Evolutionary conservation across 495 filamentous ascomycete species (phyloP), one percentile per base, ranked within the genome.

Genomic region (Aspergillus homomorphus): DNA sequence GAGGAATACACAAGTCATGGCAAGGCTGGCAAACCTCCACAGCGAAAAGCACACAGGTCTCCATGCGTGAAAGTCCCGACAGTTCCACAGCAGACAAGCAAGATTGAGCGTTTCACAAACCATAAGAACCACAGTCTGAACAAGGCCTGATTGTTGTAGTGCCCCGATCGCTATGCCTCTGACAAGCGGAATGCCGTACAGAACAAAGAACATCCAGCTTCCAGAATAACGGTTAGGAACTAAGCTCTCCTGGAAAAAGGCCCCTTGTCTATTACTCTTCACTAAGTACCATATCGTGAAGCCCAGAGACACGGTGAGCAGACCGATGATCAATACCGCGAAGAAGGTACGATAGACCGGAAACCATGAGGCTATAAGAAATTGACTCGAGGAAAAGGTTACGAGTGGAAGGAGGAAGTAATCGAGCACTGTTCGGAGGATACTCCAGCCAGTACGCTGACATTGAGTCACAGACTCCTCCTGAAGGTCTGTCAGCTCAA

Each of bases 121-220:
- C 0, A 49, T 23, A 0, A 64, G 51, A 46, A 56, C 16, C 3
- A 64, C 12, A 9, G 58, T 20, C 46, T 64, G 54, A 7, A 51
- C 54, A 0, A 64, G 14, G 2, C 54, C 62, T 8, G 53, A 64
- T 1, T 9, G 16, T 26, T 64, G 62, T 21, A 64, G 26, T 2
- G 19, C 58, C 1, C 62, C 62, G 16, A 64, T 56, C 0, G 54
- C 58, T 1, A 64, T 5, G 24, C 62, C 62, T 16, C 58, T 46
- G 16, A 61, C 15, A 28, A 64, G 45, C 0, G 62, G 62, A n/a
- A 61, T 19, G 3, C 58, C 54, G 24, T 61, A 61, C 15, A 64
- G 22, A 0, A 50, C 23, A 45, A 53, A 38, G n/a, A 48, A 60
- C n/a, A 53, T 21, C 57, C 57, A 63, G 18, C 21, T 38, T 2